Evolutionary conservation across 805 yeast genomes (phyloP).

Genomic region (Wickerhamiella parazyma): DNA sequence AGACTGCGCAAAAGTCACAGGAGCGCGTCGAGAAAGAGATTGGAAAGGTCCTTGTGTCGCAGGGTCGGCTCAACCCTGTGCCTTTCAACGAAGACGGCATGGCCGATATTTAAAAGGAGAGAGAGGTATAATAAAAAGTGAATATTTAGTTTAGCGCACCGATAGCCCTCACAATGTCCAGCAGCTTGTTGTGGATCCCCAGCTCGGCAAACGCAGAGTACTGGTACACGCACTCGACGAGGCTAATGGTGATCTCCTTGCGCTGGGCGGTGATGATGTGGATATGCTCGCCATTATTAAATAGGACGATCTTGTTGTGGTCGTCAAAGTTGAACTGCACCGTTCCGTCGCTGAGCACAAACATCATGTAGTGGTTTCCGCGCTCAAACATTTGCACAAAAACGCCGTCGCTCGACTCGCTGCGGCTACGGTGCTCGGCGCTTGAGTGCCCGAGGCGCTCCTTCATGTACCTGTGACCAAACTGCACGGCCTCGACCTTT

Average conservation of each 20-base stretch:
- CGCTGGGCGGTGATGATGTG: conserved; percentile 47
- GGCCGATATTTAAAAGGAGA: background rate
- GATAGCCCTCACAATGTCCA: conserved; percentile 6
- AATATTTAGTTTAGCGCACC: background rate
- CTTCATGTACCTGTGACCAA: conserved; percentile 84
- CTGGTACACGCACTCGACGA: conserved; percentile 11
- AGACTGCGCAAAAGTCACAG: conserved; percentile 11
- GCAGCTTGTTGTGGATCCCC: conserved; percentile 4
- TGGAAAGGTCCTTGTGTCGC: conserved; percentile 13
- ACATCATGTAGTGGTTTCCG: conserved; percentile 70
- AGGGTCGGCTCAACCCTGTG: conserved; percentile 15
- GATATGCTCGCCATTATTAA: conserved; percentile 59
- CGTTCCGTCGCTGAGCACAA: conserved; percentile 82
- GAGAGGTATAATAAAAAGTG: background rate
- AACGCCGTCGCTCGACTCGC: conserved; percentile 24
- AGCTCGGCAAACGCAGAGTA: conserved; percentile 1
- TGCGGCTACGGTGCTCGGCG: conserved; percentile 36
- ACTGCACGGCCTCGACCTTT: conserved; percentile 73
- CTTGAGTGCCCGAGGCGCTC: conserved; percentile 75
- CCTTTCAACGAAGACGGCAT: conserved; percentile 13
- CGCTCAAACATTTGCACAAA: conserved; percentile 76
- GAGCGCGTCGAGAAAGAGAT: conserved; percentile 14
- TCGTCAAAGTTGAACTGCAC: conserved; percentile 92
- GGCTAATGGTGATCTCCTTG: conserved; percentile 16
- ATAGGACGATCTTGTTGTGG: conserved; percentile 76